Conservation (phyloP, 768 basidiomycete genomes). For the Suillus plorans region DNA sequence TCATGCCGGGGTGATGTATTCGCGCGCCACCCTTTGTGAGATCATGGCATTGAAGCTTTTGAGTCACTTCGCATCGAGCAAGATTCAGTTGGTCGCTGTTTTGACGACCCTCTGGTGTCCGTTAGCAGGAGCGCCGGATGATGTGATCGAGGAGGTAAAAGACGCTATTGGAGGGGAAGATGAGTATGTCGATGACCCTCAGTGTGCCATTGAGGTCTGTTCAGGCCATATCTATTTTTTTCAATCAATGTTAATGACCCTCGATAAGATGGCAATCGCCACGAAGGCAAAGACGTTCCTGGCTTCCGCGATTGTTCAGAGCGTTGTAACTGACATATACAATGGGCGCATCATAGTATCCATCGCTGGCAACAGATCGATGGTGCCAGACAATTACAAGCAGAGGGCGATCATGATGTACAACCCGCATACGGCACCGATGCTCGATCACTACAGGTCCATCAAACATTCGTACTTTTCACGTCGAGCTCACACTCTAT, state of each 20-base stretch:
- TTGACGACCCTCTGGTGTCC: conserved; percentile 86
- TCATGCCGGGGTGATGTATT: conserved; percentile 68
- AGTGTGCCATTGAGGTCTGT: conserved; percentile 85
- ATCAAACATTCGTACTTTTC: conserved; percentile 7
- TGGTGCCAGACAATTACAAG: conserved; percentile 91
- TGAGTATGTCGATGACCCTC: conserved; percentile 59
- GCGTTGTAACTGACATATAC: conserved; percentile 86
- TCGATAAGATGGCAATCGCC: conserved; percentile 77
- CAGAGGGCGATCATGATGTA: conserved; percentile 72
- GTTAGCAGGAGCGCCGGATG: conserved; percentile 68
- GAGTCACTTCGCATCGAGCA: conserved; percentile 66
- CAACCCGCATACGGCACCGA: conserved; percentile 61
- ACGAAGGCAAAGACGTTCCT: conserved; percentile 84
- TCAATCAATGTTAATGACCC: neutral
- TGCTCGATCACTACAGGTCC: conserved; percentile 83
- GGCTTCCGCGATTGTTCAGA: conserved; percentile 79
- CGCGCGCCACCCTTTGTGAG: conserved; percentile 81
- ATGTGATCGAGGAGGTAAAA: conserved; percentile 69
- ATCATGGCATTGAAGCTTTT: conserved; percentile 88
- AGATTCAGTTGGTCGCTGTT: conserved; percentile 74
- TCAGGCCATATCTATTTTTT: neutral
- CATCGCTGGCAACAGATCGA: conserved; percentile 59
- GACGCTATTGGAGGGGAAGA: conserved; percentile 54
- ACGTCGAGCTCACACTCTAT: conserved; percentile 4
- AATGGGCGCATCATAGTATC: conserved; percentile 75